These are phyloP conservation scores for Lipomyces lipofer DNA, from an alignment of 805 yeast genomes.

Conservation along the genomic window DNA sequence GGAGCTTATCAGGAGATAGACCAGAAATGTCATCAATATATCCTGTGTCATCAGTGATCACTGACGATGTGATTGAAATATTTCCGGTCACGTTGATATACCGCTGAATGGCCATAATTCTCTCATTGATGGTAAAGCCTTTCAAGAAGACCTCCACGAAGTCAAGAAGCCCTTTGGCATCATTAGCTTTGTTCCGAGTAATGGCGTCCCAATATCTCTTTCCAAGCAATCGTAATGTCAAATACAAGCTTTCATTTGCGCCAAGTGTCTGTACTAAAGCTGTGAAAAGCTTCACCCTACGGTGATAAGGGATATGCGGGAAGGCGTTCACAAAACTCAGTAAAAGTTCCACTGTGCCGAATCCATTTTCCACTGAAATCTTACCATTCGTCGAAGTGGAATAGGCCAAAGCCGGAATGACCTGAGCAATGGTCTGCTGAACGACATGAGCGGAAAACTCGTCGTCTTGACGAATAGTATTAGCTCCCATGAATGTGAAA, in stretches of 20 bases:
- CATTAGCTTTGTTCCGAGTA: constrained; percentile 59
- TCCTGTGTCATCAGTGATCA: neutral
- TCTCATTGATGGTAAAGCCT: constrained; percentile 67
- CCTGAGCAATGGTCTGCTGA: constrained; percentile 84
- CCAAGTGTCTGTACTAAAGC: constrained; percentile 80
- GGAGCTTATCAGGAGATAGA: constrained; percentile 19
- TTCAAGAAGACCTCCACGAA: constrained; percentile 71
- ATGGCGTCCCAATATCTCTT: constrained; percentile 66
- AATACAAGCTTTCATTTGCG: constrained; percentile 61
- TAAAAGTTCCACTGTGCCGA: constrained; percentile 49
- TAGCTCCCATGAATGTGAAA: constrained; percentile 98
- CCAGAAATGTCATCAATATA: constrained; percentile 20
- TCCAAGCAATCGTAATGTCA: constrained; percentile 75
- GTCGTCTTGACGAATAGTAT: constrained; percentile 93
- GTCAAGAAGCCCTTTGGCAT: constrained; percentile 66
- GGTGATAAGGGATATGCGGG: constrained; percentile 92
- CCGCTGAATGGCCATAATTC: constrained; percentile 54
- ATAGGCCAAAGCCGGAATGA: constrained; percentile 82
- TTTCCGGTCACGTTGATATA: constrained; percentile 53
- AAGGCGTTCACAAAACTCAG: constrained; percentile 93
- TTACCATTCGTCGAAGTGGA: constrained; percentile 32
- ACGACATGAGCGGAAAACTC: constrained; percentile 91
- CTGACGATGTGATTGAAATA: constrained; percentile 16
- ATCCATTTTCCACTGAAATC: constrained; percentile 2
- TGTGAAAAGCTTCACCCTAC: constrained; percentile 81